phyloP scores from a whole-genome alignment of 768 basidiomycete genomes.

The Lyophyllum decastes region DNA sequence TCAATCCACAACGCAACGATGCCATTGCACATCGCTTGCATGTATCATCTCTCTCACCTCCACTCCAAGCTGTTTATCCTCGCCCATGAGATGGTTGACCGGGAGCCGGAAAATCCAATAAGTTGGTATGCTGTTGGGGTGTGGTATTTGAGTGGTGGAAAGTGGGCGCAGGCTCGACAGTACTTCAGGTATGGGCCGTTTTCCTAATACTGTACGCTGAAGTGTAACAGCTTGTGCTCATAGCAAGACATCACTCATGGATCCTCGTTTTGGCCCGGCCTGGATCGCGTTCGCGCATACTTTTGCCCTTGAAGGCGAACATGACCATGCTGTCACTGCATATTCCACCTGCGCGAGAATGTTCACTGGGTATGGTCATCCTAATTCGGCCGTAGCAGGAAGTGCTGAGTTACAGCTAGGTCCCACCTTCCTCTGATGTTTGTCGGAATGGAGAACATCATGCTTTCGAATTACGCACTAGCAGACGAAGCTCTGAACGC shows the following conservation, averaged over 20 bases:
- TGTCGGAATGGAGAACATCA: constrained; percentile 98
- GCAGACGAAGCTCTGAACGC: constrained; percentile 91
- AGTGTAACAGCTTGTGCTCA: constrained; percentile 5
- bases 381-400: background rate
- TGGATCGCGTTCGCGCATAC: constrained; percentile 99
- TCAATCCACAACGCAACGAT: constrained; percentile 87
- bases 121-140: constrained; percentile 99
- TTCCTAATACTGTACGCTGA: background rate
- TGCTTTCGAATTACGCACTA: constrained; percentile 74
- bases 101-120: constrained; percentile 88
- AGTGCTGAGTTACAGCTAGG: constrained; percentile 38
- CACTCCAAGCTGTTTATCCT: constrained; percentile 94
- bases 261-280: constrained; percentile 92
- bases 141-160: constrained; percentile 87
- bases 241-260: constrained; percentile 96
- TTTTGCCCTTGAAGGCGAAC: constrained; percentile 95
- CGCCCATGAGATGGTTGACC: constrained; percentile 94
- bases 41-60: constrained; percentile 92
- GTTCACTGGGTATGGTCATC: constrained; percentile 80
- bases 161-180: constrained; percentile 89
- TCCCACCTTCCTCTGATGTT: constrained; percentile 94
- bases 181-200: constrained; percentile 77
- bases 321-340: constrained; percentile 97
- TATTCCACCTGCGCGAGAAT: constrained; percentile 96
- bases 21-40: constrained; percentile 95